These are phyloP conservation scores for Glaciozyma martinii DNA, from an alignment of 768 basidiomycete genomes.

Conservation along the genomic window DNA sequence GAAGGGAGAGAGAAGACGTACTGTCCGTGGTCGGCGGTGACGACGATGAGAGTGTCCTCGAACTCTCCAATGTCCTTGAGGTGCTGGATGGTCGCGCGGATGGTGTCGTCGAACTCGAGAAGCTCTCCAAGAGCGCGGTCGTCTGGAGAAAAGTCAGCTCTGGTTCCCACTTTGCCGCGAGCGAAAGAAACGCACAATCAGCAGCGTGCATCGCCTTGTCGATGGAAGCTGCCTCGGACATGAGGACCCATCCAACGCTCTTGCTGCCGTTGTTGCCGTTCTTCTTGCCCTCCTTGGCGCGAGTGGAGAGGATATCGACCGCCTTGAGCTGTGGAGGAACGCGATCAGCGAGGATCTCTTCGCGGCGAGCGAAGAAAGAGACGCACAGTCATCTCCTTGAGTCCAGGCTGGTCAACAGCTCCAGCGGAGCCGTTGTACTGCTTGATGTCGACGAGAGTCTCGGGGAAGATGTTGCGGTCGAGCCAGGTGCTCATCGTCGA, in stretches of 20 bases:
- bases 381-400: conserved; percentile 41
- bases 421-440: conserved; percentile 21
- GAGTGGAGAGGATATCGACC: conserved; percentile 39
- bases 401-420: conserved; percentile 39
- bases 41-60: conserved; percentile 41
- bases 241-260: conserved; percentile 23
- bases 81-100: conserved; percentile 38
- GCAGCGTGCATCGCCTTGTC: conserved; percentile 40
- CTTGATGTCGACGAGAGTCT: conserved; percentile 23
- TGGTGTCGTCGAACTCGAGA: conserved; percentile 42
- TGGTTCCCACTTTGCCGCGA: neutral
- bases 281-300: conserved; percentile 35
- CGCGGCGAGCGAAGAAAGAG: neutral
- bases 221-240: conserved; percentile 41
- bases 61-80: conserved; percentile 39
- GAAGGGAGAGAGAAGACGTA: neutral
- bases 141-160: neutral
- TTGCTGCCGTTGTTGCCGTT: conserved; percentile 34
- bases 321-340: conserved; percentile 36
- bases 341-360: neutral
- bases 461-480: conserved; percentile 40
- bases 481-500: conserved; percentile 41
- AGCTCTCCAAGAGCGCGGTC: conserved; percentile 40
- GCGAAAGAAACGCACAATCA: conserved; percentile 35
- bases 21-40: conserved; percentile 40